Conservation (phyloP, 164 flowering plant species). For the Tetracentron sinense region DNA sequence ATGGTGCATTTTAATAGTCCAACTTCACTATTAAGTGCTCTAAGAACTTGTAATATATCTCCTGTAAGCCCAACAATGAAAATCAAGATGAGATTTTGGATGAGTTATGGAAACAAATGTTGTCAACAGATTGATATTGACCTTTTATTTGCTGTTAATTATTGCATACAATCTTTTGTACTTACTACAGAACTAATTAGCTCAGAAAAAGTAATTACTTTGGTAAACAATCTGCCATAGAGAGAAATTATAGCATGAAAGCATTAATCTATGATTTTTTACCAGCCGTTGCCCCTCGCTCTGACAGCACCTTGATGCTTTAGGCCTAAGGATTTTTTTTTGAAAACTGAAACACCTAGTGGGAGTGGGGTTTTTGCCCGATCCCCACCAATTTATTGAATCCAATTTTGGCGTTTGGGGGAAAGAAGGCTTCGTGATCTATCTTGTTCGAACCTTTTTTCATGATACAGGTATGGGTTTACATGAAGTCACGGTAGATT, state of each 20-base stretch:
- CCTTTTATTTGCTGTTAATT: not conserved
- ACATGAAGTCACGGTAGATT: constrained; percentile 90
- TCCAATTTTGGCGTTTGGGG: too few relatives aligned
- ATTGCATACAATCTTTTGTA: not conserved
- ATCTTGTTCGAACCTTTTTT: too few relatives aligned
- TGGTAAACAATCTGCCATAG: not conserved
- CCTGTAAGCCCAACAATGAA: constrained; percentile 75
- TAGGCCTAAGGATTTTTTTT: too few relatives aligned
- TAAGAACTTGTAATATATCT: constrained; percentile 69
- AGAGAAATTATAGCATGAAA: too few relatives aligned
- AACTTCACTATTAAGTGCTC: constrained; percentile 70
- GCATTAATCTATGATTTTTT: too few relatives aligned
- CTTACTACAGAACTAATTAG: not conserved
- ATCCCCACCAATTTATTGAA: too few relatives aligned
- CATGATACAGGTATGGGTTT: constrained; percentile 78
- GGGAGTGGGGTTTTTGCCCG: too few relatives aligned
- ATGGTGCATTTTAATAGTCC: constrained; percentile 61
- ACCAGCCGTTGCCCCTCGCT: too few relatives aligned
- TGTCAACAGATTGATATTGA: not conserved
- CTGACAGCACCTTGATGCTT: too few relatives aligned
- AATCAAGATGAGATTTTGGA: constrained; percentile 61
- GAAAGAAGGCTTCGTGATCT: too few relatives aligned
- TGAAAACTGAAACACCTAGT: too few relatives aligned
- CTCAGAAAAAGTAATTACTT: not conserved
- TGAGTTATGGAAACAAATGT: not conserved